A percentile compares a stretch with the other conserved stretches of the same genome.
Conservation (phyloP, 176 grass and related monocot genomes). For the Lolium rigidum region DNA sequence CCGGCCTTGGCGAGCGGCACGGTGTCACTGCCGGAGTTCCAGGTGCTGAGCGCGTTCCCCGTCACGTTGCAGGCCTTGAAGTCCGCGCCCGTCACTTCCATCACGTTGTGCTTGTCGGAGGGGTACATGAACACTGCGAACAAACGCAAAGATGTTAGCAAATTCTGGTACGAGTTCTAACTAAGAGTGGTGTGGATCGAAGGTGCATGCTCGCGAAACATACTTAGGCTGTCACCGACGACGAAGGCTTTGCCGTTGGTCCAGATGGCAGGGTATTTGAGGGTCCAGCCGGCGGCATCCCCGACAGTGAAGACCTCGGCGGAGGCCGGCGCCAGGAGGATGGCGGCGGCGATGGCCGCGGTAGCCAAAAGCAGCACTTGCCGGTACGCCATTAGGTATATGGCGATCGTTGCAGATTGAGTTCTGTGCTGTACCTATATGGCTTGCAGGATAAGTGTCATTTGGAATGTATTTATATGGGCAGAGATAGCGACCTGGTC, state of each 20-base stretch:
- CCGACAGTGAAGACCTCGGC: neutral
- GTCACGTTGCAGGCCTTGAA: constrained; percentile 30
- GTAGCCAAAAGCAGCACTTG: constrained; percentile 4
- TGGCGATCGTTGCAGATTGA: neutral
- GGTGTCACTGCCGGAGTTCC: constrained; percentile 31
- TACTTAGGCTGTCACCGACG: constrained; percentile 35
- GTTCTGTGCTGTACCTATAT: neutral
- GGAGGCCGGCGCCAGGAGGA: neutral
- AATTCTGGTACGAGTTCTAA: neutral
- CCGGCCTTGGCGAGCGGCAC: constrained; percentile 16
- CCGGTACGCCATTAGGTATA: constrained; percentile 32
- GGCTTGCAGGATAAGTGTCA: constrained; percentile 4
- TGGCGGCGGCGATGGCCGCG: neutral
- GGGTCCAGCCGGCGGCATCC: constrained; percentile 7
- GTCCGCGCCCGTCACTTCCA: constrained; percentile 30
- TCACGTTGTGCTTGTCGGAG: neutral
- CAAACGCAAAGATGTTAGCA: neutral
- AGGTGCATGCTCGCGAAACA: neutral
- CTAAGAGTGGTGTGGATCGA: neutral
- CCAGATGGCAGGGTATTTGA: constrained; percentile 14
- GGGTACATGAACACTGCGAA: constrained; percentile 35
- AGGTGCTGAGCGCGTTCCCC: constrained; percentile 16
- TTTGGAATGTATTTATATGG: neutral
- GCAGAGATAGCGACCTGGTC: neutral
- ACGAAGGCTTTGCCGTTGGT: neutral